A percentile compares a stretch with the other conserved stretches of the same genome.
Conservation (phyloP, 495 filamentous ascomycete genomes). For the Tuber umbilicatum region DNA sequence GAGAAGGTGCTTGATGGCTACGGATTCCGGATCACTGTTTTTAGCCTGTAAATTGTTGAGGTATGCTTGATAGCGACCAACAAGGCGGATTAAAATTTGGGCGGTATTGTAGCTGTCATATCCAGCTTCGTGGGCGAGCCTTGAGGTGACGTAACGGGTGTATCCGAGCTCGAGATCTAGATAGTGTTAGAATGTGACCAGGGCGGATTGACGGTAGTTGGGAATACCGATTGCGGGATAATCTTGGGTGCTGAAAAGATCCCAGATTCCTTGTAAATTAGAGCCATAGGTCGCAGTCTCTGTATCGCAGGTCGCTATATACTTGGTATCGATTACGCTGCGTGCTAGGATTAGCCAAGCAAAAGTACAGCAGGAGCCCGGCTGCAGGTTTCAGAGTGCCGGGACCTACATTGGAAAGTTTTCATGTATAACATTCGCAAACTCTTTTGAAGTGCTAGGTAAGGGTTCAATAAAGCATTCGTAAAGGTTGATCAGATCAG, state of each 20-base stretch:
- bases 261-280: conserved; percentile 46
- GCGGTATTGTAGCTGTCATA: conserved; percentile 64
- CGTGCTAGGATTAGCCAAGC: conserved; percentile 1
- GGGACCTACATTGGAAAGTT: conserved; percentile 53
- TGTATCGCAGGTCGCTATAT: conserved; percentile 55
- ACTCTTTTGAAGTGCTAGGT: conserved; percentile 56
- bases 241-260: conserved; percentile 26
- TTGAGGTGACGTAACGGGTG: conserved; percentile 12
- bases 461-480: conserved; percentile 61
- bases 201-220: conserved; percentile 17
- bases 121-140: conserved; percentile 58
- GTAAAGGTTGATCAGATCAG: conserved; percentile 67
- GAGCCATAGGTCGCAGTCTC: conserved; percentile 45
- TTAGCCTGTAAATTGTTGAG: conserved; percentile 31
- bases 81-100: conserved; percentile 50
- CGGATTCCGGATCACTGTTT: conserved; percentile 19
- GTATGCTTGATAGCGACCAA: conserved; percentile 24
- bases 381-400: not conserved
- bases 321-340: conserved; percentile 69
- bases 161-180: conserved; percentile 15
- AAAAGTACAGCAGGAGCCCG: not conserved
- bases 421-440: conserved; percentile 50
- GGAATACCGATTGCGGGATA: conserved; percentile 22
- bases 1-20: conserved; percentile 18
- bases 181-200: conserved; percentile 19